Conservation (phyloP, 2,329 filamentous ascomycete species). For the Calonectria pauciramosa region DNA sequence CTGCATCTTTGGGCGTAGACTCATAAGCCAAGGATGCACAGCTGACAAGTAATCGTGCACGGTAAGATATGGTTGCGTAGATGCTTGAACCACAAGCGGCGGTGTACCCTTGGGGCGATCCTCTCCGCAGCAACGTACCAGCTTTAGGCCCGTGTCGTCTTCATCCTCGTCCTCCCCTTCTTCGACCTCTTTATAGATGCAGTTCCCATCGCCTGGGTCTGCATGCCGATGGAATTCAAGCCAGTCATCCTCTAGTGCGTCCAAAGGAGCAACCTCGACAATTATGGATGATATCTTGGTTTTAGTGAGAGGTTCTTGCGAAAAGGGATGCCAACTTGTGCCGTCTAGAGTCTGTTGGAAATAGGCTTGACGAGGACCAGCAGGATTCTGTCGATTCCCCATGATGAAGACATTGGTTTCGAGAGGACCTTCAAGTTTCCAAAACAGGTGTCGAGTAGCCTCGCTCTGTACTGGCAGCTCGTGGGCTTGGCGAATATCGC, state of each 20-base stretch:
- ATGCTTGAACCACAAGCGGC: neutral
- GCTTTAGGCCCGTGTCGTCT: neutral
- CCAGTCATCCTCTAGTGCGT: neutral
- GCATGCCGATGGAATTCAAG: conserved; percentile 4
- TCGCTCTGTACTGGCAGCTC: neutral
- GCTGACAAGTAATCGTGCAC: conserved; percentile 40
- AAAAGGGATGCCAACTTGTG: neutral
- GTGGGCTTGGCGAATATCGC: neutral
- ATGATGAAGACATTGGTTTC: neutral
- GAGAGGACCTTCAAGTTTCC: neutral
- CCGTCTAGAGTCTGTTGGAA: neutral
- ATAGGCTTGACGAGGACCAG: neutral
- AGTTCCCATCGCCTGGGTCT: neutral
- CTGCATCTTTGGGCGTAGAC: neutral
- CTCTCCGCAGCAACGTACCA: conserved; percentile 10
- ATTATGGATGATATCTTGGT: neutral
- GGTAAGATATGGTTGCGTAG: conserved; percentile 28
- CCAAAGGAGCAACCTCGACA: conserved; percentile 6
- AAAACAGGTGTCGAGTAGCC: neutral
- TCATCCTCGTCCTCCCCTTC: neutral
- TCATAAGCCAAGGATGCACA: conserved; percentile 39
- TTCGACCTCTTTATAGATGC: neutral
- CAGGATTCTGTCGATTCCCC: neutral
- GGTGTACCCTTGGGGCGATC: conserved; percentile 4
- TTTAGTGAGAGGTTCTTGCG: neutral